These are phyloP conservation scores for Triadica sebifera DNA, from an alignment of 345 rosid genomes.

Conservation along the genomic window DNA sequence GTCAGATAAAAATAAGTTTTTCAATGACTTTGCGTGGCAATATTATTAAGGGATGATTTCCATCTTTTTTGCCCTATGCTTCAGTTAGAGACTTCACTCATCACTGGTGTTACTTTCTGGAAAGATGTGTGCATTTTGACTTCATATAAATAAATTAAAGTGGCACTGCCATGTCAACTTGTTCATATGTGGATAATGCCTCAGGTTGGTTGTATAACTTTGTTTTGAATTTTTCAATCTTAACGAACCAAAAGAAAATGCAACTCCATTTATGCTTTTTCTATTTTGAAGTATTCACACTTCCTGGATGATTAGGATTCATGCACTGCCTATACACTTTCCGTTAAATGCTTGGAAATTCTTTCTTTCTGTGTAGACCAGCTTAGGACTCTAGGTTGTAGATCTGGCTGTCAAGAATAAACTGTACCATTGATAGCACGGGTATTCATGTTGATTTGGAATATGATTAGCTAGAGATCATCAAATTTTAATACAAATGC, in stretches of 20 bases:
- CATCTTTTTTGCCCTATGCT: too few relatives aligned
- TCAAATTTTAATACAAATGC: neutral
- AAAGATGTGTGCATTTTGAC: neutral
- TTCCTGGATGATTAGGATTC: neutral
- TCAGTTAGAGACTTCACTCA: too few relatives aligned
- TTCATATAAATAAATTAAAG: neutral
- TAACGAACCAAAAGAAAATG: neutral
- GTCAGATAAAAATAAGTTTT: neutral
- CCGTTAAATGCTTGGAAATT: neutral
- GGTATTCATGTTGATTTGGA: neutral
- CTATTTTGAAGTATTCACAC: neutral
- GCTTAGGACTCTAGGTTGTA: neutral
- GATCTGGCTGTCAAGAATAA: neutral
- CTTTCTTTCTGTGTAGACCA: neutral
- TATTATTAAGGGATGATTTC: too few relatives aligned
- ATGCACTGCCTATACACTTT: neutral
- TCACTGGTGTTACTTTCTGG: too few relatives aligned
- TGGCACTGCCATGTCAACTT: neutral
- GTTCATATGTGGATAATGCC: neutral
- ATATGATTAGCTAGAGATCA: neutral
- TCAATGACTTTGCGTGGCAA: too few relatives aligned
- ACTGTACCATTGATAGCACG: neutral
- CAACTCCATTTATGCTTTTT: neutral
- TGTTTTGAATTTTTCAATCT: neutral
- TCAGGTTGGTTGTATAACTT: neutral